Percentiles rank a stretch among this genome's conserved stretches.
Conservation (phyloP, 495 filamentous ascomycete genomes). For the Annulohypoxylon nitens region DNA sequence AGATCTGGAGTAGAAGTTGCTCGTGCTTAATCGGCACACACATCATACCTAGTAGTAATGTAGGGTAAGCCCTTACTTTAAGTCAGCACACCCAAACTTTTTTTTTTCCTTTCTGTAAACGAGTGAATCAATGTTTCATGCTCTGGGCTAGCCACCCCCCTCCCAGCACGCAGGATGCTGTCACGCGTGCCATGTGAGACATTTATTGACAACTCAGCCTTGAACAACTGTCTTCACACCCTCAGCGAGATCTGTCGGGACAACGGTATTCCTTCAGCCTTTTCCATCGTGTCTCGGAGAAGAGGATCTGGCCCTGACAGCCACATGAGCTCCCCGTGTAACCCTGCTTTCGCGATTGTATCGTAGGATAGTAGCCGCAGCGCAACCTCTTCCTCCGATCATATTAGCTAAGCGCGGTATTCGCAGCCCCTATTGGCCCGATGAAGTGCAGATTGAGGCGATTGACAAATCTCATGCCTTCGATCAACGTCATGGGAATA, state of each 20-base stretch:
- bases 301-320: slow-evolving; percentile 42
- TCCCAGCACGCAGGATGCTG: slow-evolving; percentile 40
- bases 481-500: slow-evolving; percentile 8
- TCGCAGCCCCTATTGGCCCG: slow-evolving; percentile 17
- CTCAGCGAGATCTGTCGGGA: slow-evolving; percentile 37
- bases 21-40: background rate
- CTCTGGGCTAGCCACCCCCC: slow-evolving; percentile 33
- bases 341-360: slow-evolving; percentile 15
- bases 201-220: slow-evolving; percentile 50
- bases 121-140: slow-evolving; percentile 43
- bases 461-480: background rate
- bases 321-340: slow-evolving; percentile 41
- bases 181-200: slow-evolving; percentile 47
- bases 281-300: slow-evolving; percentile 39
- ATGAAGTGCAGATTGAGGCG: background rate
- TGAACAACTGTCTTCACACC: slow-evolving; percentile 50
- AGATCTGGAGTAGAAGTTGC: slow-evolving; percentile 36
- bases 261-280: slow-evolving; percentile 42
- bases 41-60: background rate
- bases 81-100: slow-evolving; percentile 42
- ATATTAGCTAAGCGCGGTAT: slow-evolving; percentile 37
- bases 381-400: slow-evolving; percentile 1
- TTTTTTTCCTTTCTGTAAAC: background rate
- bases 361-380: slow-evolving; percentile 24
- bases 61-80: slow-evolving; percentile 36